phyloP scores from a whole-genome alignment of 495 filamentous ascomycete species.

The Articulospora tetracladia region DNA sequence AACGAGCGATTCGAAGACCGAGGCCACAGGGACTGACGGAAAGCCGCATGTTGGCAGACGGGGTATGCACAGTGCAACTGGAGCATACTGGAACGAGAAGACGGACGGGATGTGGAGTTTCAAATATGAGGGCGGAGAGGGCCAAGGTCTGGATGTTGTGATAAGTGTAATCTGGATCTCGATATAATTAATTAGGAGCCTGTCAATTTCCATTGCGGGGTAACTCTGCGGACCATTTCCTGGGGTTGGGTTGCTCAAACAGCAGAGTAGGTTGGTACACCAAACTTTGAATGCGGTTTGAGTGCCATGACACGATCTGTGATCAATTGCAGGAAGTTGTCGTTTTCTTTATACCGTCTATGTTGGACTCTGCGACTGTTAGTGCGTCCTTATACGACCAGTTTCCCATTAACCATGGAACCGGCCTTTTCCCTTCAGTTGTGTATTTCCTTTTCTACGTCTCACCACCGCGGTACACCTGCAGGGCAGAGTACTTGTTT shows the following conservation, averaged over 20 bases:
- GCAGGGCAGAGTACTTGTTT: too few species aligned
- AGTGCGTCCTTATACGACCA: too few species aligned
- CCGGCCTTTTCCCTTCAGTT: not conserved
- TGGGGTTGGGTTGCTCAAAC: not conserved
- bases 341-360: not conserved
- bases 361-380: not conserved
- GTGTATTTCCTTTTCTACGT: not conserved
- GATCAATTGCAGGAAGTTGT: slow-evolving; percentile 10
- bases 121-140: slow-evolving; percentile 84
- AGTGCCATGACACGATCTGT: slow-evolving; percentile 5
- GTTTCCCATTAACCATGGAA: too few species aligned
- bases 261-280: not conserved
- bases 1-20: slow-evolving; percentile 24
- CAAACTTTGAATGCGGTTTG: not conserved
- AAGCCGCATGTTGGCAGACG: slow-evolving; percentile 69
- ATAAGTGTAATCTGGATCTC: slow-evolving; percentile 88
- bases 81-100: slow-evolving; percentile 96
- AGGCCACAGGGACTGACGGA: slow-evolving; percentile 42
- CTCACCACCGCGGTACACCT: not conserved
- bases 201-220: slow-evolving; percentile 9
- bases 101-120: slow-evolving; percentile 97
- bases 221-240: not conserved
- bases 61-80: slow-evolving; percentile 94
- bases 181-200: slow-evolving; percentile 34
- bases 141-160: slow-evolving; percentile 85